These are phyloP conservation scores for Sanghuangporus sanghuang DNA, from an alignment of 1,284 basidiomycete species.

Conservation along the genomic window DNA sequence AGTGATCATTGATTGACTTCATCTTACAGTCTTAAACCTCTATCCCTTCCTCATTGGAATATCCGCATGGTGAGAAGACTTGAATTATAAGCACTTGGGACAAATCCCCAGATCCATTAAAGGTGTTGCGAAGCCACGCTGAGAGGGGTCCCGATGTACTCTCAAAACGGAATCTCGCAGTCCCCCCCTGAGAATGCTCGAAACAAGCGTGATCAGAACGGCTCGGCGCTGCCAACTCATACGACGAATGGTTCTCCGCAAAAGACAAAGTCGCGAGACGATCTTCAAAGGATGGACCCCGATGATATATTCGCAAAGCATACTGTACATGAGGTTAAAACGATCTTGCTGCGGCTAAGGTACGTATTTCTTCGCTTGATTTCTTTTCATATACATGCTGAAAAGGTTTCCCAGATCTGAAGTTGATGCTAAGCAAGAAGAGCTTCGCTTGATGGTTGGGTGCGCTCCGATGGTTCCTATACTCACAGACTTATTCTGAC, in stretches of 20 bases:
- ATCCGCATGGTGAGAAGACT: too few species aligned
- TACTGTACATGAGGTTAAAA: conserved; percentile 71
- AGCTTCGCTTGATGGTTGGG: conserved; percentile 93
- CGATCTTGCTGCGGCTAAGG: conserved; percentile 69
- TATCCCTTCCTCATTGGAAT: too few species aligned
- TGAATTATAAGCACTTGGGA: neutral
- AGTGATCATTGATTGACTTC: too few species aligned
- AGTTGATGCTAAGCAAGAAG: conserved; percentile 87
- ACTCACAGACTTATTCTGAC: conserved; percentile 33
- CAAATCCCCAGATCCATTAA: neutral
- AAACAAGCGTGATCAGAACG: neutral
- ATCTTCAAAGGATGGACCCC: conserved; percentile 39
- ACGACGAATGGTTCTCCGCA: neutral
- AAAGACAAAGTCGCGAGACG: neutral
- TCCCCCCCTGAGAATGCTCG: neutral
- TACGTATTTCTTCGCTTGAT: conserved; percentile 27
- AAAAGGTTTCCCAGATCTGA: conserved; percentile 50
- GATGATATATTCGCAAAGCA: conserved; percentile 78
- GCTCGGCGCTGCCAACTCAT: neutral
- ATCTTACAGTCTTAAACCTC: too few species aligned
- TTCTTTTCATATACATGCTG: neutral
- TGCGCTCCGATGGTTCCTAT: conserved; percentile 43
- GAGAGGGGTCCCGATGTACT: neutral
- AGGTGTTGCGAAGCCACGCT: neutral
- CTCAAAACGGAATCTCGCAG: neutral